phyloP scores from a whole-genome alignment of 2,329 filamentous ascomycete genomes.

The Diaporthe vaccinii region DNA sequence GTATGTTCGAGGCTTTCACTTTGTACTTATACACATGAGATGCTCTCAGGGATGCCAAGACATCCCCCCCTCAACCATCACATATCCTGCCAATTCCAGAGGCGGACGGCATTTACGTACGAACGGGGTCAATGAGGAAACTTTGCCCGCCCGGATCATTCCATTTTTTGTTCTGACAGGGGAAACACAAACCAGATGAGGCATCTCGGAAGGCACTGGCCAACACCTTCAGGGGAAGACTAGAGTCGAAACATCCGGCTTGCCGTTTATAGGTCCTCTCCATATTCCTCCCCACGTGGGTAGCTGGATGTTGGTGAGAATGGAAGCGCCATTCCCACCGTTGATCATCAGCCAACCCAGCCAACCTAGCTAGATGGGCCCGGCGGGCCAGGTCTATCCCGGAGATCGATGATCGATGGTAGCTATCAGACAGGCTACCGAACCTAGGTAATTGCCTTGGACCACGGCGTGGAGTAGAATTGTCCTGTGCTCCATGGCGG shows the following conservation, averaged over 20 bases:
- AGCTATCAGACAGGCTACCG: background rate
- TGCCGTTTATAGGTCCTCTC: background rate
- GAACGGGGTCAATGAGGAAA: background rate
- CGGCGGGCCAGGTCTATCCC: background rate
- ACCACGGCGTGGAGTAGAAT: background rate
- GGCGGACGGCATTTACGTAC: background rate
- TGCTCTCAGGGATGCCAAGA: conserved; percentile 15
- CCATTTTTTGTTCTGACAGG: conserved; percentile 12
- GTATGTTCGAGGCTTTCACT: background rate
- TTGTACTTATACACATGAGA: conserved; percentile 10
- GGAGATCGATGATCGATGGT: conserved; percentile 19
- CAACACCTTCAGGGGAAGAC: conserved; percentile 4
- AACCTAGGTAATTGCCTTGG: conserved; percentile 10
- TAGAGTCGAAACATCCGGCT: background rate
- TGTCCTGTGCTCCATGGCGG: conserved; percentile 1
- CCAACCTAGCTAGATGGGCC: background rate
- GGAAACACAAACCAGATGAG: background rate
- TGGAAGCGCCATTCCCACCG: background rate
- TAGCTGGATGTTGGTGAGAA: background rate
- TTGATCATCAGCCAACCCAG: background rate
- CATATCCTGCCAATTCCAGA: conserved; percentile 12
- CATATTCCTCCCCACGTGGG: background rate
- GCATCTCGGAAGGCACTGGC: conserved; percentile 7
- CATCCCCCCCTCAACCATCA: background rate
- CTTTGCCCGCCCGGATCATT: background rate